Percentiles rank a stretch among this genome's conserved stretches.
Conservation (phyloP, 2,329 filamentous ascomycete genomes). For the Pseudocercospora fijiensis region DNA sequence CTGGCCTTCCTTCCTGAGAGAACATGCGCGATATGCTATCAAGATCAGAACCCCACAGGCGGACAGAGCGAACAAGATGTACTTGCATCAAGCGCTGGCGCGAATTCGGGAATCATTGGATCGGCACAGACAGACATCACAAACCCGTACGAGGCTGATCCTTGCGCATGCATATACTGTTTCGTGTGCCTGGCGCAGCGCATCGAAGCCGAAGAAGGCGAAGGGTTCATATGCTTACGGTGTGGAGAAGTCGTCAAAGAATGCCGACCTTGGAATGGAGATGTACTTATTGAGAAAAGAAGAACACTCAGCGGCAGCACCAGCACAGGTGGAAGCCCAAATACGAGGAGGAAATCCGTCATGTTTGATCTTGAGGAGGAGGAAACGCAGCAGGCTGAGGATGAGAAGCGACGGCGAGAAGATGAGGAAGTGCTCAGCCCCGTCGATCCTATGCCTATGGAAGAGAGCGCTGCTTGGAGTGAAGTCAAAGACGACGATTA, state of each 20-base stretch:
- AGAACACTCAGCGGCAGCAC: constrained; percentile 19
- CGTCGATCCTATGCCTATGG: constrained; percentile 35
- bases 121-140: constrained; percentile 91
- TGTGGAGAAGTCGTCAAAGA: constrained; percentile 82
- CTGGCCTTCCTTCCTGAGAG: constrained; percentile 83
- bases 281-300: constrained; percentile 60
- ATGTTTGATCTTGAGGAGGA: constrained; percentile 35
- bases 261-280: constrained; percentile 88
- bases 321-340: constrained; percentile 27
- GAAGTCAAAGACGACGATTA: constrained; percentile 26
- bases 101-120: constrained; percentile 69
- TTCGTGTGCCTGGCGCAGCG: constrained; percentile 91
- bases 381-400: constrained; percentile 19
- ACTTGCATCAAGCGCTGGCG: constrained; percentile 53
- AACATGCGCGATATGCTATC: constrained; percentile 95
- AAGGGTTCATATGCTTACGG: constrained; percentile 87
- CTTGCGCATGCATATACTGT: constrained; percentile 91
- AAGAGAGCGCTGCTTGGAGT: constrained; percentile 31
- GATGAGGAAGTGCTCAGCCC: constrained; percentile 22
- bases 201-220: constrained; percentile 87
- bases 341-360: constrained; percentile 35
- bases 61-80: constrained; percentile 69
- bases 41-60: constrained; percentile 73
- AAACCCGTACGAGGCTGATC: constrained; percentile 88
- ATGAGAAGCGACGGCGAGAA: constrained; percentile 19